Evolutionary conservation across 805 yeast genomes (phyloP), one percentile per base, ranked within the genome.

Genomic region (Suhomyces faveliae): DNA sequence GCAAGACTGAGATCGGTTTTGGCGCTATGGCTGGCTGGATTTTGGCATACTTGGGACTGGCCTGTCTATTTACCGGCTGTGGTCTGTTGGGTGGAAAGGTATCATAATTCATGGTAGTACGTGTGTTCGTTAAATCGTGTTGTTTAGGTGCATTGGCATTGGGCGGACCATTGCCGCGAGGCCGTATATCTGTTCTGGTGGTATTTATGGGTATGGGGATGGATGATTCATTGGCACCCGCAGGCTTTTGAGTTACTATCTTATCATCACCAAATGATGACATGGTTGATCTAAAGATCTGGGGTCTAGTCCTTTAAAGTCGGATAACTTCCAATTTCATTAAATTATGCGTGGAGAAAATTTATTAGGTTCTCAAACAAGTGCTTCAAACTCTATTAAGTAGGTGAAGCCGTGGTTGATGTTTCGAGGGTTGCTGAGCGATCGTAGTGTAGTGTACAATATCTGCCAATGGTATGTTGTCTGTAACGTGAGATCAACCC

Each of bases 21-120:
- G 73, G 73, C 11, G 74, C 73, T 9, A 70, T 67, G 5, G 72
- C 70, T 1, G 72, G 75, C 50, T 67, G 71, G 25, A 66, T 67
- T 48, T 68, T 70, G 43, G 67, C 58, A 49, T 66, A 63, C 51
- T 69, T 70, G 25, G 46, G 41, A 17, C 42, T 42, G 25, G 27
- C 37, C 6, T 23, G 43, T 37, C 21, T 33, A 33, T 33, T 33
- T 12, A 33, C 21, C 10, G 37, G 37, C n/a, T 33, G 37, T 3
- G 37, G n/a, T 15, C 21, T 17, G 21, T 33, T 33, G 21, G 37
- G 11, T 15, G 37, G n/a, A 15, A 15, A 33, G 19, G n/a, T 15
- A 15, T 17, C 37, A 33, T 33, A 10, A 17, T 17, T 17, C 20
- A 20, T 20, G 12, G 37, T 17, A 11, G 37, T 33, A 11, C 37